Percentiles rank a stretch among this genome's conserved stretches.
Evolutionary conservation across 345 rosid genomes (phyloP).

Genomic region (Angophora floribunda): DNA sequence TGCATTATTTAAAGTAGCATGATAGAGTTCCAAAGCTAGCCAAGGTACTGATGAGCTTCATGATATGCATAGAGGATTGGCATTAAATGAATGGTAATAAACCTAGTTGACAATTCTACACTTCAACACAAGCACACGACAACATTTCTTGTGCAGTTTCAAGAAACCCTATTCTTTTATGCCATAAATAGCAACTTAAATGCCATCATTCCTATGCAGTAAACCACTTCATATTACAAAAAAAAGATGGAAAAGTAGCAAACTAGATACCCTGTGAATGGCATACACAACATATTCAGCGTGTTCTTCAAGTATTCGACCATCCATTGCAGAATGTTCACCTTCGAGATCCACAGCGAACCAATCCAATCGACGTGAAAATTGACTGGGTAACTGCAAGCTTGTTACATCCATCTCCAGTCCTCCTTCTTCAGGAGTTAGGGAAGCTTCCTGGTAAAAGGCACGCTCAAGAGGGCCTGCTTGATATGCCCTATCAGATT

Average conservation of each 20-base stretch:
- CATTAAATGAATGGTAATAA: not conserved
- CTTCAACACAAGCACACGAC: not conserved
- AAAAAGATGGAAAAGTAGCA: constrained; percentile 6
- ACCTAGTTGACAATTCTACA: not conserved
- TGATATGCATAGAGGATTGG: not conserved
- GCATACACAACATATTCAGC: constrained; percentile 97
- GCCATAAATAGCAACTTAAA: not conserved
- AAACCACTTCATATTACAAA: not conserved
- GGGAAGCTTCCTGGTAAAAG: constrained; percentile 61
- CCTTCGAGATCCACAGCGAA: constrained; percentile 99
- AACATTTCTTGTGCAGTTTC: not conserved
- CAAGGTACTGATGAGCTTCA: not conserved
- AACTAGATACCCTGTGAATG: constrained; percentile 72
- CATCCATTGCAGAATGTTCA: constrained; percentile 99
- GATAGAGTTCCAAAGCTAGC: not conserved
- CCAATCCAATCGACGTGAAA: constrained; percentile 71
- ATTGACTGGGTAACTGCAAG: constrained; percentile 53
- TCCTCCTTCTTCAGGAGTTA: constrained; percentile 41
- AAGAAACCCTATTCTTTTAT: not conserved
- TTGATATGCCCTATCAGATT: constrained; percentile 88
- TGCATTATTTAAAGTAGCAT: not conserved
- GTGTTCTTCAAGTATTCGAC: constrained; percentile 92
- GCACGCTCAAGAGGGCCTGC: constrained; percentile 75
- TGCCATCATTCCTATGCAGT: not conserved
- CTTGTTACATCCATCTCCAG: constrained; percentile 18